Evolutionary conservation across 2,329 filamentous ascomycete species (phyloP).

Genomic region (Beauveria caledonica): DNA sequence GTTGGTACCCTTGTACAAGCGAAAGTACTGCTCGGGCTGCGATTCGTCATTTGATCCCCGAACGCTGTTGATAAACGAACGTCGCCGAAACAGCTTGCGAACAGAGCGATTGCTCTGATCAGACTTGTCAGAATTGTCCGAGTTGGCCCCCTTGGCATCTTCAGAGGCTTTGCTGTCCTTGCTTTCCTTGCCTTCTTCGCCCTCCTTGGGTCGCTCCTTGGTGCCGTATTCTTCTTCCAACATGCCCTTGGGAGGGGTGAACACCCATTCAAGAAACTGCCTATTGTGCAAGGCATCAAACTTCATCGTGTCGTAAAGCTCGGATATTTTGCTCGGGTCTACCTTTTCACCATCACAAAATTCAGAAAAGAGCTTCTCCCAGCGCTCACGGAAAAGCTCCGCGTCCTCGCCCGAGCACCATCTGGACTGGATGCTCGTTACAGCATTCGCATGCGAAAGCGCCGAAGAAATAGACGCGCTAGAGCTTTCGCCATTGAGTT

Average conservation of each 20-base stretch:
- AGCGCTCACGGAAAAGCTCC: conserved; percentile 88
- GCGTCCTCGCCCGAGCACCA: conserved; percentile 98
- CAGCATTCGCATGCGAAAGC: conserved; percentile 52
- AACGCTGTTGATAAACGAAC: conserved; percentile 50
- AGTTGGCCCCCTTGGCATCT: conserved; percentile 24
- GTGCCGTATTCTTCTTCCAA: conserved; percentile 59
- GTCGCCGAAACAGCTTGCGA: conserved; percentile 47
- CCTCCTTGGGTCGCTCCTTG: conserved; percentile 28
- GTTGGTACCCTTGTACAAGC: conserved; percentile 71
- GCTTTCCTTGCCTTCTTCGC: conserved; percentile 33
- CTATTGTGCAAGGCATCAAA: conserved; percentile 97
- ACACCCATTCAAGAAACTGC: conserved; percentile 94
- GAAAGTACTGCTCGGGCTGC: conserved; percentile 71
- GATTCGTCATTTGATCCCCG: conserved; percentile 46
- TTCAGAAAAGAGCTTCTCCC: conserved; percentile 96
- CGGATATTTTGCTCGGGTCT: conserved; percentile 96
- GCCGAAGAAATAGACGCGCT: conserved; percentile 38
- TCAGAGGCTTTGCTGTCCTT: conserved; percentile 31
- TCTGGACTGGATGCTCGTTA: conserved; percentile 70
- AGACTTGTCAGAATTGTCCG: conserved; percentile 27
- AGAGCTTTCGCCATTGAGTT: conserved; percentile 32
- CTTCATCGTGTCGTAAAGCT: conserved; percentile 99
- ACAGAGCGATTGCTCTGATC: conserved; percentile 30
- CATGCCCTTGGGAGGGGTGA: conserved; percentile 75
- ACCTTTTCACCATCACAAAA: conserved; percentile 97